Conservation (phyloP, 495 filamentous ascomycete species). For the Podospora tetraspora region DNA sequence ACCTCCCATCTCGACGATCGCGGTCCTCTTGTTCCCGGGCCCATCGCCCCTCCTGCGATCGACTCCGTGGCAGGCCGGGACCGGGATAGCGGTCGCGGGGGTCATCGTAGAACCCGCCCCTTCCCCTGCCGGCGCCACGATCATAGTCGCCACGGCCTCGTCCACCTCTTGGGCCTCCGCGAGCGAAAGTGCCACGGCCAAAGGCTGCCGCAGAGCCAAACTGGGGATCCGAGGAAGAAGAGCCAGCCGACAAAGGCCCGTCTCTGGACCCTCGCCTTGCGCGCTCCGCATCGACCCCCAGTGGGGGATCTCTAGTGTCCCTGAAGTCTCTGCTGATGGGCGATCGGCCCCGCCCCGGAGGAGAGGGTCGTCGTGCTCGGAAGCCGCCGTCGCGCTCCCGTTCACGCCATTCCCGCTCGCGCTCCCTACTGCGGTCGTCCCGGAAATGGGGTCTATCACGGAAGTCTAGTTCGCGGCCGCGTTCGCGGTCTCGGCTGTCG, state of each 20-base stretch:
- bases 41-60: conserved; percentile 63
- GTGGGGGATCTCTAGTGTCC: conserved; percentile 34
- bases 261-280: conserved; percentile 51
- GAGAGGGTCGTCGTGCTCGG: conserved; percentile 40
- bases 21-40: conserved; percentile 47
- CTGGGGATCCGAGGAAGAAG: conserved; percentile 61
- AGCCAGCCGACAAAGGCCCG: conserved; percentile 60
- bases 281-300: conserved; percentile 46
- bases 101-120: conserved; percentile 48
- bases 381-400: conserved; percentile 40
- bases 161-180: conserved; percentile 43
- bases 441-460: conserved; percentile 44
- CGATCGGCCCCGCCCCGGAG: conserved; percentile 42
- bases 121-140: conserved; percentile 53
- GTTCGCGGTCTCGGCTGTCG: conserved; percentile 57
- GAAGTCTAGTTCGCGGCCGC: conserved; percentile 54
- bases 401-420: conserved; percentile 40
- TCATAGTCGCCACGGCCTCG: conserved; percentile 68
- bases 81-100: conserved; percentile 49
- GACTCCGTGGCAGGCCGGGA: conserved; percentile 45
- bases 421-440: conserved; percentile 43
- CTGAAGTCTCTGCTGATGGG: conserved; percentile 27
- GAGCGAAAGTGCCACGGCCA: conserved; percentile 48
- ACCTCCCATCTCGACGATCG: conserved; percentile 39
- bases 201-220: conserved; percentile 44